Percentiles rank a stretch among this genome's conserved stretches.
phyloP scores from a whole-genome alignment of 306 rosid species.

The Dryas drummondii region DNA sequence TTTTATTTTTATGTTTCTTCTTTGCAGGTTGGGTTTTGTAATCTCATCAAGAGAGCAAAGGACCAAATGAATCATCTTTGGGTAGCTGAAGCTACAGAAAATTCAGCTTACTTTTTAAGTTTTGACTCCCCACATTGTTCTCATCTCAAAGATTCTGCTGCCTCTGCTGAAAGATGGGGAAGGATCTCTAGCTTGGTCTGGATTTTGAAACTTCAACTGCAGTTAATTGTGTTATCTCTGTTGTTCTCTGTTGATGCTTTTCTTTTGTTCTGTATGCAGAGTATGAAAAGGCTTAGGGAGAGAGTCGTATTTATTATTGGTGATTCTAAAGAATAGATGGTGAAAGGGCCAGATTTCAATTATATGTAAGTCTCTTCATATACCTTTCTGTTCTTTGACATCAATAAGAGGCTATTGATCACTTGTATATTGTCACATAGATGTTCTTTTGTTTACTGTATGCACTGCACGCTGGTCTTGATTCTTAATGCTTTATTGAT shows the following conservation, averaged over 20 bases:
- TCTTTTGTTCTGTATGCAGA: conserved; percentile 44
- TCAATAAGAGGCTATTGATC: background rate
- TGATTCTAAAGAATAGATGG: conserved; percentile 1
- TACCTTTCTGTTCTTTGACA: background rate
- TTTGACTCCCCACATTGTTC: conserved; percentile 55
- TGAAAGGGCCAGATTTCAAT: conserved; percentile 3
- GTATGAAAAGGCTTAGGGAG: conserved; percentile 39
- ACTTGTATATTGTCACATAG: background rate
- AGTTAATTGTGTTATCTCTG: conserved; percentile 9
- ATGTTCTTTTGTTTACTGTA: background rate
- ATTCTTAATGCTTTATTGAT: background rate
- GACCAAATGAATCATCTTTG: conserved; percentile 63
- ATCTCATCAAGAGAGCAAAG: conserved; percentile 66
- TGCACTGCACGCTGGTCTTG: background rate
- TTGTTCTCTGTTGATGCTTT: conserved; percentile 14
- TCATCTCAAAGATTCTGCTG: conserved; percentile 67
- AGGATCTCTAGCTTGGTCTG: conserved; percentile 50
- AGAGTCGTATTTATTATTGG: conserved; percentile 19
- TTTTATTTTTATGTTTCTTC: conserved; percentile 2
- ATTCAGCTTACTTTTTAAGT: conserved; percentile 59
- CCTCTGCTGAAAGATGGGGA: conserved; percentile 63
- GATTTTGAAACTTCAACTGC: conserved; percentile 22
- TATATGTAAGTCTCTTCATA: background rate
- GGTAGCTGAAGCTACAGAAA: conserved; percentile 85
- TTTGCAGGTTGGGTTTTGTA: conserved; percentile 79